Evolutionary conservation across 2,329 filamentous ascomycete genomes (phyloP), one percentile per base, ranked within the genome.

Genomic region (Fusarium citri): DNA sequence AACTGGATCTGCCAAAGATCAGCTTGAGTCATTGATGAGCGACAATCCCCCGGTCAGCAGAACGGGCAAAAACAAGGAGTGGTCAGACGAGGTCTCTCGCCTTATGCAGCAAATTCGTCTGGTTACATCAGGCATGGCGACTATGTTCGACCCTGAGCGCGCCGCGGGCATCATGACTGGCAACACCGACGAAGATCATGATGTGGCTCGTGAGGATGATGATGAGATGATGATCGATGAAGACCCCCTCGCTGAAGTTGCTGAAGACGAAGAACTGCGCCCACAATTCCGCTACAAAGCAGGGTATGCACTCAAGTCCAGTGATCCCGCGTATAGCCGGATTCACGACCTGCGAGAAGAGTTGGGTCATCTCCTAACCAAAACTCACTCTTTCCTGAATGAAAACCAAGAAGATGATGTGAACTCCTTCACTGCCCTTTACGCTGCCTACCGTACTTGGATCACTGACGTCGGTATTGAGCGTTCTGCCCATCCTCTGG

Each of bases 401-500:
- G 83, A 89, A 66, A 90, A 95, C 65, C 94, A 97, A 77, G 93
- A 98, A 78, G 96, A 99, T 76, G 96, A 99, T 77, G 96, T 99
- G 1, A 90, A 92, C 18, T 98, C 94, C 80, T 99, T 99, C 81
- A 97, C 94, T 25, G 90, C 94, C 1, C 82, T 99, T 4, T 99
- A 97, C 80, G 92, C 92, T 23, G 93, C 95, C 2, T 99, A 98
- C 78, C 88, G 94, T 45, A 96, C 93, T 11, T 99, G 94, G 94
- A 98, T 99, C 75, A 94, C 97, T 3, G 96, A 99, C 76, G 94
- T 99, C 42, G 96, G 97, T 20, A 97, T 98, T 64, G 96, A 99
- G 81, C 88, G 95, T 64, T 98, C 95, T 20, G 95, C 96, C 1
- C 96, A 98, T 78, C 93, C 97, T 3, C 84, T 98, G 12, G 96